Conservation (phyloP, 2,329 filamentous ascomycete species). For the Fusarium bulbicola region DNA sequence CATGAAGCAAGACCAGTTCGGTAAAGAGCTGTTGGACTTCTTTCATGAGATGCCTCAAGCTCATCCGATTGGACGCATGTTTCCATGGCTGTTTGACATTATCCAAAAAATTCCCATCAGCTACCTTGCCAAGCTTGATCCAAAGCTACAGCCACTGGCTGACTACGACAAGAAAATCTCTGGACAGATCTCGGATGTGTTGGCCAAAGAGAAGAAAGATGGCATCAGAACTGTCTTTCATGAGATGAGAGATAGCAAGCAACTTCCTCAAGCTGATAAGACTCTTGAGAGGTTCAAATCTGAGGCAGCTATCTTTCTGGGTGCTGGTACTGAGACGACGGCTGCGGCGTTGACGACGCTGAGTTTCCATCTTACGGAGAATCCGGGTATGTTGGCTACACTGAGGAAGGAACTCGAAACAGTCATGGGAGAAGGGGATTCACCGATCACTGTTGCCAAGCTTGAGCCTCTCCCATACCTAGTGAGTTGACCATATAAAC, state of each 20-base stretch:
- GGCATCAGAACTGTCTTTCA: not conserved
- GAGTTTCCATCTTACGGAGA: not conserved
- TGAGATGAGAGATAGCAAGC: conserved; percentile 6
- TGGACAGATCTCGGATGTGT: not conserved
- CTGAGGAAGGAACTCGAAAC: not conserved
- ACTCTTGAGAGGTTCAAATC: conserved; percentile 1
- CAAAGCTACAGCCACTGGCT: not conserved
- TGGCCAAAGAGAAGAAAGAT: not conserved
- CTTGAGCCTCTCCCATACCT: not conserved
- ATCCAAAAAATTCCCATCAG: not conserved
- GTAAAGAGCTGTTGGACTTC: not conserved
- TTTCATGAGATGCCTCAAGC: conserved; percentile 9
- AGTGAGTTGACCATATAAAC: not conserved
- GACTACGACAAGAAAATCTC: not conserved
- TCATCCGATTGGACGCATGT: not conserved
- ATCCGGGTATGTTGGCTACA: not conserved
- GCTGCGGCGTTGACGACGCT: not conserved
- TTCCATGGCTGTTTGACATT: not conserved
- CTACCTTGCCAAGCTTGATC: not conserved
- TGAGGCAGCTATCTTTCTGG: not conserved
- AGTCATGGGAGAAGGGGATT: not conserved
- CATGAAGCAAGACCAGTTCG: not conserved
- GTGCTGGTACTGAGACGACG: not conserved
- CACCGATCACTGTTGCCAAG: not conserved
- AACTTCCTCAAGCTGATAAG: not conserved